Conservation (phyloP, 2,329 filamentous ascomycete genomes). For the Trichoderma harzianum region DNA sequence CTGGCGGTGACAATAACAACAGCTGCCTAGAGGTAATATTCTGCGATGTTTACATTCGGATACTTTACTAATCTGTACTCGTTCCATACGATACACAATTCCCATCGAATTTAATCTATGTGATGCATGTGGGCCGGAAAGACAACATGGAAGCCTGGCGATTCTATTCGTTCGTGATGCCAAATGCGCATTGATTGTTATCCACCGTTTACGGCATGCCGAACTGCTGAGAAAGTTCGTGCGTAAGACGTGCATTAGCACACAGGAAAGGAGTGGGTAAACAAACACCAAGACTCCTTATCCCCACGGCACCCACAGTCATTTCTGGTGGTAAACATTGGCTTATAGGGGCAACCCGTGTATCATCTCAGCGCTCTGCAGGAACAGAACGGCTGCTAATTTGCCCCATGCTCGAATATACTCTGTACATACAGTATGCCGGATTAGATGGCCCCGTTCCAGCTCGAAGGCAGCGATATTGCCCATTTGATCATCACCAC, state of each 20-base stretch:
- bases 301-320: neutral
- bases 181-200: neutral
- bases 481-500: neutral
- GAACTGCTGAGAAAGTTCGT: neutral
- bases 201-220: neutral
- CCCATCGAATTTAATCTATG: neutral
- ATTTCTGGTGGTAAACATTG: slow-evolving; percentile 4
- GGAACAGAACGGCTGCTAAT: neutral
- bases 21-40: neutral
- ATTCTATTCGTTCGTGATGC: neutral
- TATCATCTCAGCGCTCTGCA: neutral
- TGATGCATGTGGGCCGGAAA: slow-evolving; percentile 1
- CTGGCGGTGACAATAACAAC: neutral
- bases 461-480: neutral
- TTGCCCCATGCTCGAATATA: neutral
- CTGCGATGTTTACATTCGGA: neutral
- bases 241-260: slow-evolving; percentile 15
- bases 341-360: neutral
- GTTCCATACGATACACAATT: neutral
- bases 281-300: slow-evolving; percentile 10
- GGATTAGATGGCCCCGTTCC: neutral
- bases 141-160: neutral
- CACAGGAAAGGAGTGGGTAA: slow-evolving; percentile 7
- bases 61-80: neutral
- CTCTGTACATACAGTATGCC: neutral